Conservation (phyloP, 2,329 filamentous ascomycete species). For the Emydomyces testavorans region DNA sequence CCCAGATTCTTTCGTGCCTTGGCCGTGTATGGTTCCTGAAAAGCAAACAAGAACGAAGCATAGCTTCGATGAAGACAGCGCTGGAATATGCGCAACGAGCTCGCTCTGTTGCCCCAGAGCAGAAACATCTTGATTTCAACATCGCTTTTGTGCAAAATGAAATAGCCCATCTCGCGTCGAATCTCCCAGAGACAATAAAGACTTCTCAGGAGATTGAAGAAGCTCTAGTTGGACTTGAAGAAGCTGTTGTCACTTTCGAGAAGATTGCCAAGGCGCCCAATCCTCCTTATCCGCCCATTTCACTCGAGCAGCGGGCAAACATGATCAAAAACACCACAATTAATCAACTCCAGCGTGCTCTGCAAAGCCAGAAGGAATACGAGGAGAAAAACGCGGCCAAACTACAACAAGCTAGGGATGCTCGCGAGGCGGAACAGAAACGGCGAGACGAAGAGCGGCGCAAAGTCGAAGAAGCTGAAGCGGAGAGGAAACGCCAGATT, state of each 20-base stretch:
- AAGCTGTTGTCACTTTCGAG: conserved; percentile 62
- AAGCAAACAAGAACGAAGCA: conserved; percentile 56
- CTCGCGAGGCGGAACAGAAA: conserved; percentile 67
- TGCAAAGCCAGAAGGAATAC: conserved; percentile 77
- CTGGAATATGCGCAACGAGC: conserved; percentile 56
- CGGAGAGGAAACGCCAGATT: conserved; percentile 66
- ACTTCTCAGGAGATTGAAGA: conserved; percentile 69
- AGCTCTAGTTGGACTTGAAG: conserved; percentile 67
- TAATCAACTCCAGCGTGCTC: conserved; percentile 75
- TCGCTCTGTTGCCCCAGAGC: conserved; percentile 64
- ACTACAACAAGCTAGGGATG: conserved; percentile 65
- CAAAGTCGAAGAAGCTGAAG: conserved; percentile 55
- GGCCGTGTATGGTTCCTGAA: conserved; percentile 78
- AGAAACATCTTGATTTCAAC: conserved; percentile 91
- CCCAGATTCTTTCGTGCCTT: conserved; percentile 70
- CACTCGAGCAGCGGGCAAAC: conserved; percentile 88
- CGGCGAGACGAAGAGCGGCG: conserved; percentile 66
- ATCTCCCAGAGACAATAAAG: conserved; percentile 61
- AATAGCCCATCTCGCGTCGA: conserved; percentile 69
- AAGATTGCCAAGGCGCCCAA: conserved; percentile 50
- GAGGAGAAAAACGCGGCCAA: conserved; percentile 88
- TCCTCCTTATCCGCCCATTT: conserved; percentile 77
- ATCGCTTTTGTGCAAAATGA: conserved; percentile 96
- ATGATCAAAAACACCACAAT: conserved; percentile 95
- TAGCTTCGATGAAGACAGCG: conserved; percentile 52